phyloP scores from a whole-genome alignment of 2,329 filamentous ascomycete species.

The Fusarium sp. region DNA sequence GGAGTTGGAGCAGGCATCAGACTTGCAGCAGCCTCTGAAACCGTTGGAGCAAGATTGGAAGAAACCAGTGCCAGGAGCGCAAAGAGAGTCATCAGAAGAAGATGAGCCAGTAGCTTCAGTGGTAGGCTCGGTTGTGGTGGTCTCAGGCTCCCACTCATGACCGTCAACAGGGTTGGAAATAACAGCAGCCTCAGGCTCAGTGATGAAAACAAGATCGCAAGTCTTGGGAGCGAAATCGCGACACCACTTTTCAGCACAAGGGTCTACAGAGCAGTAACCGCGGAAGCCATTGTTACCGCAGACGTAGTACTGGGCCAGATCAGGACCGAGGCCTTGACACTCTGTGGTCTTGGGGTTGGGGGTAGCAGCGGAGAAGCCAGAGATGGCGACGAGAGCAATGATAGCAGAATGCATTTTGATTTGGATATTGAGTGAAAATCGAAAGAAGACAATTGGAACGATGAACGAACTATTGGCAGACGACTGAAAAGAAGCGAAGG shows the following conservation, averaged over 20 bases:
- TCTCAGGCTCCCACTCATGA: background rate
- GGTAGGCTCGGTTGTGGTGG: background rate
- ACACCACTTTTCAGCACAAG: conserved; percentile 27
- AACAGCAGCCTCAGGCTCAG: background rate
- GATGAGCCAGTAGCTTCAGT: background rate
- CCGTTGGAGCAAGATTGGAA: conserved; percentile 26
- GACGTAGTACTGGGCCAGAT: conserved; percentile 16
- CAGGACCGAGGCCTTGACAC: conserved; percentile 21
- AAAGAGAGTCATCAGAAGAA: background rate
- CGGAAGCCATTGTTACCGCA: conserved; percentile 29
- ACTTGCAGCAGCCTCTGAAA: conserved; percentile 24
- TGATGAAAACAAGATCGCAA: conserved; percentile 22
- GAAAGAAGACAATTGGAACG: conserved; percentile 2
- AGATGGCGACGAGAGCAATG: conserved; percentile 25
- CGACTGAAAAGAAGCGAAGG: conserved; percentile 32
- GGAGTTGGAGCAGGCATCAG: conserved; percentile 4
- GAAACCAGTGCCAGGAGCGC: conserved; percentile 10
- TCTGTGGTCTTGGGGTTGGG: conserved; percentile 18
- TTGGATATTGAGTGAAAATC: background rate
- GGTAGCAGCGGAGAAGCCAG: conserved; percentile 14
- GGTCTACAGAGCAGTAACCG: conserved; percentile 22
- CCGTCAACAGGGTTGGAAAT: background rate
- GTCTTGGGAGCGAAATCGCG: conserved; percentile 20
- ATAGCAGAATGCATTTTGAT: conserved; percentile 34
- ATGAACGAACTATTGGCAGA: conserved; percentile 5